Percentiles rank a stretch among this genome's conserved stretches.
phyloP scores from a whole-genome alignment of 169 alveolate genomes.

The Besnoitia besnoiti region DNA sequence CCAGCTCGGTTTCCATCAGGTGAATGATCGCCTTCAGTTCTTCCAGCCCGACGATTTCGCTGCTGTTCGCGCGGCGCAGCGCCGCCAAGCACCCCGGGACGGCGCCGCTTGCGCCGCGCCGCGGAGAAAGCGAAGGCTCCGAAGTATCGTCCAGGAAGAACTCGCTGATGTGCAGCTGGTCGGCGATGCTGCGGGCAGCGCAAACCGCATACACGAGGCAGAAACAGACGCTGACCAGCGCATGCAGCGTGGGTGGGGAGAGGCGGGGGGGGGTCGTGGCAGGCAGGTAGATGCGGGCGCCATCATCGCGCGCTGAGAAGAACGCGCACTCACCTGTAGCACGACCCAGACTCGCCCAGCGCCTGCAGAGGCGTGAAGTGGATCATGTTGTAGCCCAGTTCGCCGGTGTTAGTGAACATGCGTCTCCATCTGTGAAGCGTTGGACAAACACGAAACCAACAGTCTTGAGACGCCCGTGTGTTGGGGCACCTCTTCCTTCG shows the following conservation, averaged over 20 bases:
- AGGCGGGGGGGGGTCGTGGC: too few relatives aligned
- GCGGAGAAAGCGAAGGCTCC: neutral
- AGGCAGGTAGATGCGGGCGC: too few relatives aligned
- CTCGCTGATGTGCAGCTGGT: conserved; percentile 39
- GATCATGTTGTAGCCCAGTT: conserved; percentile 86
- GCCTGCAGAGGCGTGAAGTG: conserved; percentile 86
- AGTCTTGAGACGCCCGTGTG: too few relatives aligned
- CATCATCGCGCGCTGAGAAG: too few relatives aligned
- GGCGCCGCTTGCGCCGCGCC: neutral
- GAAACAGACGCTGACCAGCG: too few relatives aligned
- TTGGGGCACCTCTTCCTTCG: too few relatives aligned
- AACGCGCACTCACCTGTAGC: conserved; percentile 64
- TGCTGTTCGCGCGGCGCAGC: neutral
- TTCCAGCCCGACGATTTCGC: conserved; percentile 31
- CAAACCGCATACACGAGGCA: neutral
- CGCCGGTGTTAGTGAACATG: conserved; percentile 75
- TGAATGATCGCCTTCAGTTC: conserved; percentile 71
- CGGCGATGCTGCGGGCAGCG: conserved; percentile 31
- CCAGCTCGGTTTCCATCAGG: conserved; percentile 77
- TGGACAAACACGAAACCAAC: too few relatives aligned
- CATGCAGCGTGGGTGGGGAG: too few relatives aligned
- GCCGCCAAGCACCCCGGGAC: neutral
- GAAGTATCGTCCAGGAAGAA: neutral
- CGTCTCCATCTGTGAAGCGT: conserved; percentile 75
- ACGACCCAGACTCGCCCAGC: conserved; percentile 74